Base-by-base conservation (phyloP, 1,139 yeast genomes). In the Saccharomyces hybrid region DNA sequence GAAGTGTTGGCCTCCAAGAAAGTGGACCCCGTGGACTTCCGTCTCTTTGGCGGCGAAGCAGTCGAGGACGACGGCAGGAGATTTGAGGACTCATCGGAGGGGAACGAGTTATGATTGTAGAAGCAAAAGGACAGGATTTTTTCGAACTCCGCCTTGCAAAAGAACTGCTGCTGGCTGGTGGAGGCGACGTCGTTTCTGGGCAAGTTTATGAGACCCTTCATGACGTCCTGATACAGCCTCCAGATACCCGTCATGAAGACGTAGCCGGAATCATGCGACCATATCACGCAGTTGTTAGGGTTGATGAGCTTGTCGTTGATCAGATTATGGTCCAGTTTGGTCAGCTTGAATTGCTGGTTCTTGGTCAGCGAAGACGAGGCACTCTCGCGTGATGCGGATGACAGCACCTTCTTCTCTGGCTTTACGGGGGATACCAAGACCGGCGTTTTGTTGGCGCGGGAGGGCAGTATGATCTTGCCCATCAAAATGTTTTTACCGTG, bases 221-320 rank as follows among this genome's bases (percentile, higher is more conserved):
- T 67, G 8, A 68, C 66, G 56, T 68, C 71, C 58, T 69, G 72
- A 57, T 65, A 69, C 29, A 68, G 55, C 70, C 90, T 88, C 97
- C 97, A 90, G 54, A 90, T 77, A 0, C 97, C 97, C 0, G 97
- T 90, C 55, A 90, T 77, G 68, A 89, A 96, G 7, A 90, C 97
- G 68, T 83, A 86, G 0, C 97, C 97, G 0, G 95, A 84, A 63
- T 80, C 82, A 66, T 86, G 84, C n/a, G 48, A 29, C 97, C 97
- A 90, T 58, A 89, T 83, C 56, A 91, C 79, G 82, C 89, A 81
- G 60, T 82, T 80, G 56, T 69, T 62, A n/a, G 65, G 65, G 49
- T 67, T 67, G 50, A 68, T 63, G 28, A 63, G 56, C 34, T 57
- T 59, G 32, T 54, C 54, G 16, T 58, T 54, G 25, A 58, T 58